These are phyloP conservation scores for Moesziomyces parantarcticus DNA, from an alignment of 1,284 basidiomycete genomes.

Conservation along the genomic window DNA sequence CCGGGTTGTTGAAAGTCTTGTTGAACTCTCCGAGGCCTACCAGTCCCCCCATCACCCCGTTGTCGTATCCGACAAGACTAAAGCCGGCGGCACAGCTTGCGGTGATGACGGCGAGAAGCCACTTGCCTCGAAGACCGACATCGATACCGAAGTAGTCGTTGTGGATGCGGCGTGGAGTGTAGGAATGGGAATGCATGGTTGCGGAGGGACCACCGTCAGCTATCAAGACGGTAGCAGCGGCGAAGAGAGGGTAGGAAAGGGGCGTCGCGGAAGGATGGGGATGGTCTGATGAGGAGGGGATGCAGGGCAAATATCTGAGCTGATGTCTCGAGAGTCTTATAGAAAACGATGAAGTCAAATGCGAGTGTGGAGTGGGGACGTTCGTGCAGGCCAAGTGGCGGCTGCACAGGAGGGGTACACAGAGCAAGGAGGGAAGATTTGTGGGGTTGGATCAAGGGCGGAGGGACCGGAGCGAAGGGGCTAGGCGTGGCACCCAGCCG, in stretches of 20 bases:
- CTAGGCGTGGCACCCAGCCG: too few species aligned
- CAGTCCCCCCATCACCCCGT: slow-evolving; percentile 41
- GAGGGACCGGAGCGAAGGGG: too few species aligned
- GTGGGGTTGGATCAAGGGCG: too few species aligned
- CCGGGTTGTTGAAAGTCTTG: slow-evolving; percentile 45
- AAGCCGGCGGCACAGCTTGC: slow-evolving; percentile 39
- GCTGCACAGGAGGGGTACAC: too few species aligned
- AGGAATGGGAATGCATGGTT: slow-evolving; percentile 2
- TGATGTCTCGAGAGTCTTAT: slow-evolving; percentile 10
- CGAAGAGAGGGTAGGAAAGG: not conserved
- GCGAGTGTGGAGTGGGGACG: too few species aligned
- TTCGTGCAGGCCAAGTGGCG: too few species aligned
- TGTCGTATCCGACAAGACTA: slow-evolving; percentile 40
- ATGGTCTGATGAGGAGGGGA: slow-evolving; percentile 1
- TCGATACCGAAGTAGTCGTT: slow-evolving; percentile 41
- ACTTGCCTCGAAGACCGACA: slow-evolving; percentile 36
- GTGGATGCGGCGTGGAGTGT: slow-evolving; percentile 30
- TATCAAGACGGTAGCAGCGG: slow-evolving; percentile 8
- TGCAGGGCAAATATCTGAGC: too few species aligned
- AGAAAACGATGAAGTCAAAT: not conserved
- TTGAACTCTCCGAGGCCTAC: slow-evolving; percentile 27
- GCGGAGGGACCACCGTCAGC: not conserved
- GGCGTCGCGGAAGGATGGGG: not conserved
- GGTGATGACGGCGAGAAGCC: slow-evolving; percentile 37
- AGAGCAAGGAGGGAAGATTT: too few species aligned